A percentile compares a stretch with the other conserved stretches of the same genome.
Conservation (phyloP, 352 stramenopile species). For the Phytopythium kandeliae region DNA sequence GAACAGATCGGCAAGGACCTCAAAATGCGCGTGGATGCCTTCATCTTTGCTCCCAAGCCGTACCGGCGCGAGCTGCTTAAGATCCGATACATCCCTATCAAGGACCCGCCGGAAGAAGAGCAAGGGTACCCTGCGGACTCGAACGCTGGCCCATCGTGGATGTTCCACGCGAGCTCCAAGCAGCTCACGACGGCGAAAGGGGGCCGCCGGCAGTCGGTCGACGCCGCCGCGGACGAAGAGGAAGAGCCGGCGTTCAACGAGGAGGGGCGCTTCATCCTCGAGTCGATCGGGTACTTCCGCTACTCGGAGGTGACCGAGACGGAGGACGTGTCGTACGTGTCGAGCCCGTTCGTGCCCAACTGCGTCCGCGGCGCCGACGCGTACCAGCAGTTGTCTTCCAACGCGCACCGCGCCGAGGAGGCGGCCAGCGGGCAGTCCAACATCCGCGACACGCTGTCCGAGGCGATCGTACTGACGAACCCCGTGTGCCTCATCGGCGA, state of each 20-base stretch:
- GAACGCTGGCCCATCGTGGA: conserved; percentile 22
- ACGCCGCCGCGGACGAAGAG: conserved; percentile 7
- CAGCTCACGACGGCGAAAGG: conserved; percentile 12
- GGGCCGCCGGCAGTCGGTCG: background rate
- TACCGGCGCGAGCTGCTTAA: conserved; percentile 49
- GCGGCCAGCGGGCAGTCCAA: conserved; percentile 79
- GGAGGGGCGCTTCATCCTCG: conserved; percentile 48
- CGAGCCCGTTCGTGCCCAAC: conserved; percentile 91
- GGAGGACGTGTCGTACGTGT: conserved; percentile 95
- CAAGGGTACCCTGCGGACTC: conserved; percentile 4
- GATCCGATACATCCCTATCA: conserved; percentile 57
- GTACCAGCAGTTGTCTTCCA: conserved; percentile 76
- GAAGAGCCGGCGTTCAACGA: conserved; percentile 17
- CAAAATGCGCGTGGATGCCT: conserved; percentile 39
- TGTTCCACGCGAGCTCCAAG: conserved; percentile 31
- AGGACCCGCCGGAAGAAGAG: conserved; percentile 27
- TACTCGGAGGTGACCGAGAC: conserved; percentile 94
- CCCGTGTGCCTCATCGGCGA: conserved; percentile 94
- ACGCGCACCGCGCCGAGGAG: conserved; percentile 88
- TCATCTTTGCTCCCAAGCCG: conserved; percentile 52
- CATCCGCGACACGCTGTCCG: conserved; percentile 89
- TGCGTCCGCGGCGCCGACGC: conserved; percentile 88
- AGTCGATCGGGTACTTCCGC: conserved; percentile 82
- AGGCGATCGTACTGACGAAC: conserved; percentile 93
- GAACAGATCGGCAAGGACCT: conserved; percentile 40